phyloP scores from a whole-genome alignment of 2,329 filamentous ascomycete genomes.

The Cytospora piceae region DNA sequence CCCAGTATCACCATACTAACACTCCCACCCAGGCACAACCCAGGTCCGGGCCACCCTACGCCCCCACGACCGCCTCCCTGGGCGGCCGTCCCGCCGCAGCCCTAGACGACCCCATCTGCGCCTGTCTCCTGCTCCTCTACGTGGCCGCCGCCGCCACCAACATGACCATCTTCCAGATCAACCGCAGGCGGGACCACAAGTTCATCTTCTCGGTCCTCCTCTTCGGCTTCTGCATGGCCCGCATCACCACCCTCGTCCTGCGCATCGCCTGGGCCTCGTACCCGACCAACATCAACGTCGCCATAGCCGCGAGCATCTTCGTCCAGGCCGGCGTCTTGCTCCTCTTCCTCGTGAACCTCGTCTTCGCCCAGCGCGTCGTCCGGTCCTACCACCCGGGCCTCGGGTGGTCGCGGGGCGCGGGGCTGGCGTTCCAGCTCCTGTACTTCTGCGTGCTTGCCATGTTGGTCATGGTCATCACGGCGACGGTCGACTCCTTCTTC shows the following conservation, averaged over 20 bases:
- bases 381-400: constrained; percentile 71
- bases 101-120: constrained; percentile 67
- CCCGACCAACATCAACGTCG: constrained; percentile 46
- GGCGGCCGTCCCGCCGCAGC: constrained; percentile 60
- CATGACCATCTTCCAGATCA: constrained; percentile 61
- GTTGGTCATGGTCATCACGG: constrained; percentile 68
- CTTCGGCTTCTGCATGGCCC: constrained; percentile 62
- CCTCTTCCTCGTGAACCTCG: constrained; percentile 76
- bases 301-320: constrained; percentile 68
- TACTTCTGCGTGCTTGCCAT: constrained; percentile 61
- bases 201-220: constrained; percentile 62
- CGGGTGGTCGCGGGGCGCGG: constrained; percentile 66
- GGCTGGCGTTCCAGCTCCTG: constrained; percentile 58
- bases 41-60: constrained; percentile 43
- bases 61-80: constrained; percentile 50
- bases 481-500: constrained; percentile 68
- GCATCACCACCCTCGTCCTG: constrained; percentile 54
- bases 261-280: constrained; percentile 57
- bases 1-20: constrained; percentile 2
- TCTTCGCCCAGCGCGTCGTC: constrained; percentile 76
- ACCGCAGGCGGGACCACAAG: constrained; percentile 55
- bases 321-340: constrained; percentile 74
- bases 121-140: constrained; percentile 66
- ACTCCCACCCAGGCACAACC: neutral
- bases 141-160: constrained; percentile 55